phyloP scores from a whole-genome alignment of 139 green algal species.

The Chlamydomonas applanata region DNA sequence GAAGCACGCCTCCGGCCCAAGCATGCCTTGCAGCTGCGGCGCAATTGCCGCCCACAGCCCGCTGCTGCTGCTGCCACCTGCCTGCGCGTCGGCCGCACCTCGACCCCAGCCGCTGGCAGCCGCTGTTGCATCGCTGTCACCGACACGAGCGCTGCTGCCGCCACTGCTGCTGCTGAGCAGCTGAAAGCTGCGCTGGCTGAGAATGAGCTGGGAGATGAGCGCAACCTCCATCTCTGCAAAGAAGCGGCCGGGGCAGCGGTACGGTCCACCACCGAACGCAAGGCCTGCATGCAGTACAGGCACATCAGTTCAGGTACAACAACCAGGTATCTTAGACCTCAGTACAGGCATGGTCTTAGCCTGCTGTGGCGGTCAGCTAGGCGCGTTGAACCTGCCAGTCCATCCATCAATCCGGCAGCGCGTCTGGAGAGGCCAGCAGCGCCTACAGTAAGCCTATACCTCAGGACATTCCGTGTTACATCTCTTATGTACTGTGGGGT shows the following conservation, averaged over 20 bases:
- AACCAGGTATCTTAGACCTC: too few relatives aligned
- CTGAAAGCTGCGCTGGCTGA: slow-evolving; percentile 22
- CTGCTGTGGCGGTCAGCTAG: too few relatives aligned
- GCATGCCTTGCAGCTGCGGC: background rate
- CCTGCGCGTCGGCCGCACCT: background rate
- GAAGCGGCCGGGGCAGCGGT: slow-evolving; percentile 69
- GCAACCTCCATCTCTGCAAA: slow-evolving; percentile 76
- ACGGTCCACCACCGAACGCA: slow-evolving; percentile 36
- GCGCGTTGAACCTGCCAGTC: too few relatives aligned
- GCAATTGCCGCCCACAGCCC: too few relatives aligned
- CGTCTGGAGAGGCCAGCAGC: too few relatives aligned
- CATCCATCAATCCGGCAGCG: too few relatives aligned
- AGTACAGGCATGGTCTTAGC: too few relatives aligned
- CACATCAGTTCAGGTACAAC: too few relatives aligned
- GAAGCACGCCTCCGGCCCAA: background rate
- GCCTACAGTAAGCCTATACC: too few relatives aligned
- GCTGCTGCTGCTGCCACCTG: slow-evolving; percentile 8
- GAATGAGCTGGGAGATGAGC: slow-evolving; percentile 52
- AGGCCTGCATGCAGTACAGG: slow-evolving; percentile 21
- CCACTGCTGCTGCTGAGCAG: background rate
- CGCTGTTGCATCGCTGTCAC: slow-evolving; percentile 3
- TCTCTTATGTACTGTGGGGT: too few relatives aligned
- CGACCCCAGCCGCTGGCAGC: slow-evolving; percentile 13
- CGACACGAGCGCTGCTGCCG: background rate
- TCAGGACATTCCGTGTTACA: too few relatives aligned